A percentile compares a stretch with the other conserved stretches of the same genome.
Evolutionary conservation across 345 rosid genomes (phyloP).

Genomic region (Raphanus sativus): DNA sequence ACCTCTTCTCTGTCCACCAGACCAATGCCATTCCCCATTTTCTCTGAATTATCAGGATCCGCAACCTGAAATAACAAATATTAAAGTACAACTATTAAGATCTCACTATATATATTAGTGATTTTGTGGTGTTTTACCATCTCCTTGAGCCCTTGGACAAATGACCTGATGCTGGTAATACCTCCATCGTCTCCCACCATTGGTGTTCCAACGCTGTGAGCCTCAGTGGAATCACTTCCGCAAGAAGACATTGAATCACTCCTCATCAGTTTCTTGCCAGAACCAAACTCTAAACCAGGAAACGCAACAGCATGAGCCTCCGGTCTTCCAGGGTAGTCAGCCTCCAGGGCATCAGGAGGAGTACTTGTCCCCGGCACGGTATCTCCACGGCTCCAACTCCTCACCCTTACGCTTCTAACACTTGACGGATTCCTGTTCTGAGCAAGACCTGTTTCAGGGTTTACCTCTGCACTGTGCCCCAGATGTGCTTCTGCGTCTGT

Average conservation of each 20-base stretch:
- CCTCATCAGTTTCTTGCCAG: slow-evolving; percentile 48
- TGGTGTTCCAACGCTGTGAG: slow-evolving; percentile 49
- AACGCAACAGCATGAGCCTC: slow-evolving; percentile 44
- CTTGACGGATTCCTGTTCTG: slow-evolving; percentile 55
- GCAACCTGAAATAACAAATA: slow-evolving; percentile 33
- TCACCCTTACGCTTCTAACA: slow-evolving; percentile 48
- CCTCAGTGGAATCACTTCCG: slow-evolving; percentile 63
- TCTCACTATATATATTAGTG: too few species aligned
- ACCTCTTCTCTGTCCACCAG: slow-evolving; percentile 56
- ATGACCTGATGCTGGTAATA: slow-evolving; percentile 69
- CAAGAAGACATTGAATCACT: slow-evolving; percentile 76
- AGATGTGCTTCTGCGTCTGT: slow-evolving; percentile 16
- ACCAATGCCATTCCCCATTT: slow-evolving; percentile 56
- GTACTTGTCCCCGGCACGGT: slow-evolving; percentile 55
- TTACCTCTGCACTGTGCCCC: slow-evolving; percentile 37
- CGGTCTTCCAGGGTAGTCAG: slow-evolving; percentile 67
- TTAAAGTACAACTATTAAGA: background rate
- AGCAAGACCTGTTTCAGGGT: slow-evolving; percentile 37
- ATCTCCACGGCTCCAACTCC: slow-evolving; percentile 64
- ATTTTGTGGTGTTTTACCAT: slow-evolving; percentile 46
- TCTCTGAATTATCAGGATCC: slow-evolving; percentile 38
- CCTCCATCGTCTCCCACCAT: slow-evolving; percentile 55
- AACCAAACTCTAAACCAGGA: slow-evolving; percentile 45
- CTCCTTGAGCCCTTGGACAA: slow-evolving; percentile 80
- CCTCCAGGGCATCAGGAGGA: slow-evolving; percentile 61